These are phyloP conservation scores for Handroanthus guayacan DNA, from an alignment of 257 asterid genomes.

Conservation along the genomic window DNA sequence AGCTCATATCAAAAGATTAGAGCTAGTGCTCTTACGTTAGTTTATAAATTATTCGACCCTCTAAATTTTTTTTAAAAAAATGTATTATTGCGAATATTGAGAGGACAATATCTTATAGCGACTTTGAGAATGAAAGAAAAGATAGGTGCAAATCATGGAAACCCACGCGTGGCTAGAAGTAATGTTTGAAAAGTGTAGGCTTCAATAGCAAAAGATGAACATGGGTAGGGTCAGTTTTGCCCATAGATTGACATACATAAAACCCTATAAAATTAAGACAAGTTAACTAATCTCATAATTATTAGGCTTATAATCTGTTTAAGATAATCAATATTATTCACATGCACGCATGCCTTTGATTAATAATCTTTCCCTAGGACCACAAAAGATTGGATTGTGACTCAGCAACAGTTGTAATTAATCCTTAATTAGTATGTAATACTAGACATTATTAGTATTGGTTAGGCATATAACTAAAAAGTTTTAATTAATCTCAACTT, in stretches of 20 bases:
- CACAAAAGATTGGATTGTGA: slow-evolving; percentile 46
- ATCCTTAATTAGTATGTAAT: slow-evolving; percentile 13
- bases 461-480: too few species aligned
- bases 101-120: too few species aligned
- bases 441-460: neutral
- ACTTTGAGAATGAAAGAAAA: neutral
- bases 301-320: slow-evolving; percentile 41
- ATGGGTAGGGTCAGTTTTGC: slow-evolving; percentile 63
- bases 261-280: slow-evolving; percentile 46
- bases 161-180: slow-evolving; percentile 23
- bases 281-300: slow-evolving; percentile 63
- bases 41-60: too few species aligned
- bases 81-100: too few species aligned
- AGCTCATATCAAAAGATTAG: too few species aligned
- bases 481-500: too few species aligned
- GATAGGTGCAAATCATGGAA: neutral
- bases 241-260: slow-evolving; percentile 36
- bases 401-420: slow-evolving; percentile 55
- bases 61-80: too few species aligned
- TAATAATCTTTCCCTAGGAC: slow-evolving; percentile 37
- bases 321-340: slow-evolving; percentile 43
- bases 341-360: slow-evolving; percentile 47
- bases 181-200: slow-evolving; percentile 17
- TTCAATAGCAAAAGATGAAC: slow-evolving; percentile 48
- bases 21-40: too few species aligned